Evolutionary conservation across 23 red algal species (phyloP).

Genomic region (Pyropia yezoensis): DNA sequence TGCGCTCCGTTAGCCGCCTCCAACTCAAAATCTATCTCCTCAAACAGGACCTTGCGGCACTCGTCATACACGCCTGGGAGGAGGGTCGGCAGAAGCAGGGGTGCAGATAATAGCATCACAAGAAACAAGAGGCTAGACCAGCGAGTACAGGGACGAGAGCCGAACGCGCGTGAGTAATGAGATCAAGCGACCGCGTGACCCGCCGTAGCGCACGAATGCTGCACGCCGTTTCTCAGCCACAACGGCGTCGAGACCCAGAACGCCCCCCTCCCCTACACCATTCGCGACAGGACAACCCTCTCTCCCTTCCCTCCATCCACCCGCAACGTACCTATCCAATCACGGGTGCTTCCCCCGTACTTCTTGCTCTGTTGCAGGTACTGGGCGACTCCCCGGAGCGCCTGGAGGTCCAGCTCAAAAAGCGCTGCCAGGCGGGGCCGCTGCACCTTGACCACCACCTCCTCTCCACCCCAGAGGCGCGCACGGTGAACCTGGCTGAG

Average conservation of each 20-base stretch:
- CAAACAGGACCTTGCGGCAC: slow-evolving; percentile 39
- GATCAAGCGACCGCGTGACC: too few relatives aligned
- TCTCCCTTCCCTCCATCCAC: too few relatives aligned
- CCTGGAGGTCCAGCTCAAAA: slow-evolving; percentile 79
- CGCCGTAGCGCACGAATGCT: too few relatives aligned
- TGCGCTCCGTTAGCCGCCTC: slow-evolving; percentile 39
- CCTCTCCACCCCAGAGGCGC: slow-evolving; percentile 49
- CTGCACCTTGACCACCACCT: slow-evolving; percentile 93
- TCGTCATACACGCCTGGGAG: slow-evolving; percentile 46
- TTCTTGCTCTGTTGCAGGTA: slow-evolving; percentile 44
- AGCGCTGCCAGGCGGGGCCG: slow-evolving; percentile 54
- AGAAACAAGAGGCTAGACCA: too few relatives aligned
- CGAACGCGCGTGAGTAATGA: too few relatives aligned
- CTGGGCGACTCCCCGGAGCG: slow-evolving; percentile 44
- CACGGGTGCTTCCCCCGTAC: slow-evolving; percentile 50
- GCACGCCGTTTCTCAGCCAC: too few relatives aligned
- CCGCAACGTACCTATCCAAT: slow-evolving; percentile 34
- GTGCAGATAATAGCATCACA: too few relatives aligned
- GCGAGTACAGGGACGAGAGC: too few relatives aligned
- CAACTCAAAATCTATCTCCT: slow-evolving; percentile 70
- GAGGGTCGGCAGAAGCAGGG: too few relatives aligned
- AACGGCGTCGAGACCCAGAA: too few relatives aligned
- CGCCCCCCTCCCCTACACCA: too few relatives aligned
- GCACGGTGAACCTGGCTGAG: slow-evolving; percentile 92
- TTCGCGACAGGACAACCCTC: too few relatives aligned